A percentile compares a stretch with the other conserved stretches of the same genome.
These are phyloP conservation scores for Acer saccharum DNA, from an alignment of 345 rosid species.

Conservation along the genomic window DNA sequence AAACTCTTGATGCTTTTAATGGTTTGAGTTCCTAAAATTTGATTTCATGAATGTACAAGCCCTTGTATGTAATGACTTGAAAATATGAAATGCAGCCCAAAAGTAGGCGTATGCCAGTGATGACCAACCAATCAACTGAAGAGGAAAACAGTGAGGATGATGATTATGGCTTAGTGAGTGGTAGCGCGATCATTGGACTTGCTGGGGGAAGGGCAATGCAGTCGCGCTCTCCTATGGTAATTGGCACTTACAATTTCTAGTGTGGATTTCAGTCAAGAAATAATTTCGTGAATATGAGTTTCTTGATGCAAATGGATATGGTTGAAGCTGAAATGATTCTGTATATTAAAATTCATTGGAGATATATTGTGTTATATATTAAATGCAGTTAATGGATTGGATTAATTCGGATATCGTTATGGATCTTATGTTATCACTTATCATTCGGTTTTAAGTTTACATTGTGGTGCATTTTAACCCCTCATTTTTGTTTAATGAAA, in stretches of 20 bases:
- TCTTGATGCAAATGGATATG: not conserved
- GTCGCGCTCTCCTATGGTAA: conserved; percentile 54
- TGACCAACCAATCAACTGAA: conserved; percentile 29
- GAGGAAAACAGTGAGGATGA: conserved; percentile 43
- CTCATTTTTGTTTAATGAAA: too few species aligned
- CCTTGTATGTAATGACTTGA: not conserved
- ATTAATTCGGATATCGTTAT: not conserved
- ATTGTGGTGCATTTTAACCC: not conserved
- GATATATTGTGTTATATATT: not conserved
- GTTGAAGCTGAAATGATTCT: not conserved
- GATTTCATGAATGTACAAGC: not conserved
- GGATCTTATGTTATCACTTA: not conserved
- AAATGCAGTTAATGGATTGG: not conserved
- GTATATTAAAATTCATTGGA: not conserved
- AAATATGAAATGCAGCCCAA: conserved; percentile 40
- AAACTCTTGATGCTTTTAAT: not conserved
- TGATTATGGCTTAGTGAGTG: conserved; percentile 28
- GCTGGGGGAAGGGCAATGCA: conserved; percentile 51
- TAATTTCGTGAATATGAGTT: not conserved
- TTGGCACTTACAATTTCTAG: not conserved
- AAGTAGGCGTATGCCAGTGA: conserved; percentile 34
- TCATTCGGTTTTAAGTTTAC: not conserved
- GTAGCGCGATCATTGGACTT: conserved; percentile 48
- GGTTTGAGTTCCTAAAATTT: not conserved
- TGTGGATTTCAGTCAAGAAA: not conserved